A percentile compares a stretch with the other conserved stretches of the same genome.
These are phyloP conservation scores for Colletotrichum gloeosporioides DNA, from an alignment of 2,329 filamentous ascomycete species.

Conservation along the genomic window DNA sequence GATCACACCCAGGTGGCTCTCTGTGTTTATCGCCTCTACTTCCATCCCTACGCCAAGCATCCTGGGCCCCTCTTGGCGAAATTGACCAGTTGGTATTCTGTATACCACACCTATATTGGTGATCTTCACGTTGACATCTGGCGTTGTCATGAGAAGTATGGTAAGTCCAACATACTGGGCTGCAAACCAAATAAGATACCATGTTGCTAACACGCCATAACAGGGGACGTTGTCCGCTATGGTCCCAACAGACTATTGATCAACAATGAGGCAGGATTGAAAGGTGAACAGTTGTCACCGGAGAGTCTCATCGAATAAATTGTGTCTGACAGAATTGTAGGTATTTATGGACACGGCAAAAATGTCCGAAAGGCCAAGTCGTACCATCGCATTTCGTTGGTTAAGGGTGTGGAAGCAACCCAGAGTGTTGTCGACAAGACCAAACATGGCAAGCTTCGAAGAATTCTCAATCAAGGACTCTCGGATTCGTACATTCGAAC, in stretches of 20 bases:
- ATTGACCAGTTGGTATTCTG: neutral
- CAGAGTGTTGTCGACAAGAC: constrained; percentile 8
- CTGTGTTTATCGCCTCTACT: neutral
- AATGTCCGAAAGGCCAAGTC: constrained; percentile 1
- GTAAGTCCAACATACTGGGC: neutral
- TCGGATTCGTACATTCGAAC: constrained; percentile 6
- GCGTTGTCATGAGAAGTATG: constrained; percentile 7
- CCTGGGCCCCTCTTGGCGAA: constrained; percentile 2
- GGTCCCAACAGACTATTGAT: neutral
- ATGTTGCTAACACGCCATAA: neutral
- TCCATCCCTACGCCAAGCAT: constrained; percentile 11
- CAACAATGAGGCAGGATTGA: neutral
- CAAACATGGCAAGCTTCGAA: neutral
- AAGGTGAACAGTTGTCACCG: neutral
- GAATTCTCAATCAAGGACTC: constrained; percentile 2
- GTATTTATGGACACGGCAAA: neutral
- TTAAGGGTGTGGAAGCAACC: constrained; percentile 2
- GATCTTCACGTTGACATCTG: constrained; percentile 7
- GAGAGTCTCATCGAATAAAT: neutral
- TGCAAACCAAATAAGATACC: neutral
- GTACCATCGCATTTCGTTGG: neutral
- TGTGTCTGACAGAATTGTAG: neutral
- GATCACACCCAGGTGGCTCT: neutral
- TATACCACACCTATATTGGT: neutral
- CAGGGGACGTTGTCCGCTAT: constrained; percentile 5